Evolutionary conservation across 148 eudicot genomes (phyloP), one percentile per base, ranked within the genome.

Genomic region (Beta vulgaris): DNA sequence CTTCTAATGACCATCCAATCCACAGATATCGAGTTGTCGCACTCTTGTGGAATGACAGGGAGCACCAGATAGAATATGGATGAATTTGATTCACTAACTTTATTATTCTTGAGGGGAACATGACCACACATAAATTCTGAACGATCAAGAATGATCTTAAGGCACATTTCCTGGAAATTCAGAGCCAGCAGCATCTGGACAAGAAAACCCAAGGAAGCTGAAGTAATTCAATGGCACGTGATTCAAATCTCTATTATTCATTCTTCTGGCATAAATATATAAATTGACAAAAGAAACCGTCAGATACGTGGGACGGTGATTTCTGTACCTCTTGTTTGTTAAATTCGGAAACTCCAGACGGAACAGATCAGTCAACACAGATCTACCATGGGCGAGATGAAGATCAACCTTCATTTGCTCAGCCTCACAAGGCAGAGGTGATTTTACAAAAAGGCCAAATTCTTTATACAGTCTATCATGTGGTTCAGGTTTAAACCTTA

Each of bases 61-160:
- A 96, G 94, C 85, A 96, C 78, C 61, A 96, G 80, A 72, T 96
- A 96, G 80, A 81, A 87, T 23, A 84, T 86, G 46, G 87, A 76
- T 34, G 92, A 80, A 46, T 80, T 60, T 23, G 80, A 81, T 37
- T 74, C 77, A 75, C 55, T 64, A 76, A 65, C 62, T 75, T 73
- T 80, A 77, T 49, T 46, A 63, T 74, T 72, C 29, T 84, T 85
- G 67, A 96, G 82, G 73, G 89, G 80, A 72, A 92, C 91, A 85
- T 73, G 78, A 69, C 86, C 89, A 62, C 82, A 49, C 60, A 71
- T 68, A 59, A 96, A 85, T 66, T 92, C 84, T 54, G 91, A 82
- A 51, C 97, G 84, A 72, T 96, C 94, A 67, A 92, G 87, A 83
- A 96, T 85, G 78, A 85, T 76, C 84, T 92, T 90, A 82, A 96